These are phyloP conservation scores for Lactifluus echinatus DNA, from an alignment of 768 basidiomycete species.

Conservation along the genomic window DNA sequence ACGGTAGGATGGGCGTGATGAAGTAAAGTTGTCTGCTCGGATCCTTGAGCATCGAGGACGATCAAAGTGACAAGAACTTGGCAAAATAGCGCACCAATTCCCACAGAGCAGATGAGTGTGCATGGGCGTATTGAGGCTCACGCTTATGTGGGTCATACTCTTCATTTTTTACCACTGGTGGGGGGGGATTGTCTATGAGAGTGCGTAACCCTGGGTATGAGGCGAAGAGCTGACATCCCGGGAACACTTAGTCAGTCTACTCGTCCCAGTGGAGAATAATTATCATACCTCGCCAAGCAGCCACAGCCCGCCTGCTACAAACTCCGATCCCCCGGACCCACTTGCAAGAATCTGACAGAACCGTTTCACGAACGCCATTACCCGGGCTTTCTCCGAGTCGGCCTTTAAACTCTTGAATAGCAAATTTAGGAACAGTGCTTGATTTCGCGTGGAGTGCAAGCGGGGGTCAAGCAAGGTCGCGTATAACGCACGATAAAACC, in stretches of 20 bases:
- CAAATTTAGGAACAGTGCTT: constrained; percentile 94
- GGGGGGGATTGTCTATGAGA: constrained; percentile 27
- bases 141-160: constrained; percentile 83
- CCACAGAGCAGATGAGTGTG: constrained; percentile 75
- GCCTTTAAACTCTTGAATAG: constrained; percentile 52
- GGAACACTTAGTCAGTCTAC: background rate
- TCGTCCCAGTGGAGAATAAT: background rate
- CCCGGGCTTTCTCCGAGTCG: background rate
- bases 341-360: constrained; percentile 29
- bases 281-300: constrained; percentile 70
- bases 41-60: background rate
- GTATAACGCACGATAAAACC: constrained; percentile 81
- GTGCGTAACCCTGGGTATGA: constrained; percentile 38
- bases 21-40: constrained; percentile 61
- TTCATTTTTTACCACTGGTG: constrained; percentile 12
- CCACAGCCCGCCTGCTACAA: constrained; percentile 5
- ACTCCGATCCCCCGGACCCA: constrained; percentile 4
- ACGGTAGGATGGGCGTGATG: constrained; percentile 89
- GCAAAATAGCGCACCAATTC: constrained; percentile 59
- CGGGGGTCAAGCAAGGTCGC: constrained; percentile 81
- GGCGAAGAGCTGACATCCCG: constrained; percentile 43
- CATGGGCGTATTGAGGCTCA: constrained; percentile 80
- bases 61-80: background rate
- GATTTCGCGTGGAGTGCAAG: constrained; percentile 76
- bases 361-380: constrained; percentile 4